Percentiles rank a stretch among this genome's conserved stretches.
Evolutionary conservation across 148 eudicot genomes (phyloP).

Genomic region (Silene uniflora): DNA sequence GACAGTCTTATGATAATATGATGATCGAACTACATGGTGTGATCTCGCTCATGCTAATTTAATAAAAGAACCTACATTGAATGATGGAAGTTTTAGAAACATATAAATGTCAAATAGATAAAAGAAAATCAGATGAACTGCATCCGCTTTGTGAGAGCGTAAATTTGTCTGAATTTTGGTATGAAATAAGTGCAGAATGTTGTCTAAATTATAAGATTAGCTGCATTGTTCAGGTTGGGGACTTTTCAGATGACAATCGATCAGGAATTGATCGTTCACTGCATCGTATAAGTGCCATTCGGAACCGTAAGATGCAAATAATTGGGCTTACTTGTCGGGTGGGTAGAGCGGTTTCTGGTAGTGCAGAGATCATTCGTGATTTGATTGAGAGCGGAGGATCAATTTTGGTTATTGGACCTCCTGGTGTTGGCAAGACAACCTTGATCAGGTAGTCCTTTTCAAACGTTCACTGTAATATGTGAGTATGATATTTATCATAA

Average conservation of each 20-base stretch:
- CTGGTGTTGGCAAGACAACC: conserved; percentile 99
- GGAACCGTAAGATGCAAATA: conserved; percentile 88
- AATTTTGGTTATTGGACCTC: conserved; percentile 95
- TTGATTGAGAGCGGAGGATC: conserved; percentile 90
- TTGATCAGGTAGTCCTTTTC: conserved; percentile 67
- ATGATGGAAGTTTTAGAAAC: background rate
- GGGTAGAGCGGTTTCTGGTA: conserved; percentile 93
- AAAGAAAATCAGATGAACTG: background rate
- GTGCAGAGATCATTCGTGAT: conserved; percentile 91
- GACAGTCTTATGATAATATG: no score
- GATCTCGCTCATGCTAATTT: no score
- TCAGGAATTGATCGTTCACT: conserved; percentile 90
- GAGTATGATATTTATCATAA: background rate
- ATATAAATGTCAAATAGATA: background rate
- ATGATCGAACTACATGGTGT: no score
- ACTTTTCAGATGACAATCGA: conserved; percentile 95
- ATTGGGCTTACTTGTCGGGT: conserved; percentile 97
- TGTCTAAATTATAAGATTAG: conserved; percentile 18
- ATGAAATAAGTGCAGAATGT: background rate
- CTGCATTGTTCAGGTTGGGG: conserved; percentile 79
- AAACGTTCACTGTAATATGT: background rate
- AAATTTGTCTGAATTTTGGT: background rate
- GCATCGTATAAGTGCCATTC: conserved; percentile 96
- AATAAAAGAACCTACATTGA: no score
- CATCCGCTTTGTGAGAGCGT: no score